Conservation (phyloP, 257 asterid species). For the Striga asiatica region DNA sequence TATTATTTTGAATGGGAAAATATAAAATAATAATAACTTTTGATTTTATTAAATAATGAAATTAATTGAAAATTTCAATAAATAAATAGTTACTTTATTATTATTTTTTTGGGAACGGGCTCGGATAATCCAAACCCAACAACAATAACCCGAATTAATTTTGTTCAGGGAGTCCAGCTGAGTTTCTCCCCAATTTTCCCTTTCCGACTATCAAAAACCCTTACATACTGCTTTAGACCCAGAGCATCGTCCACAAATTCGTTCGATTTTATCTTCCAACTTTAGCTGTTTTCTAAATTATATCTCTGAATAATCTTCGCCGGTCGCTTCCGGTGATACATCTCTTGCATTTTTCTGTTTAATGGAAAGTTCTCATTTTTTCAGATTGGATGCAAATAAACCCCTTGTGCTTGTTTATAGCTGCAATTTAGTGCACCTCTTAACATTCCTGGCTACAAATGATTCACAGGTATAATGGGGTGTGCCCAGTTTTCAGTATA, state of each 20-base stretch:
- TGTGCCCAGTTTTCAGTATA: constrained; percentile 14
- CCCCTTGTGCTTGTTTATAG: constrained; percentile 7
- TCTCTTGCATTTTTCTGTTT: constrained; percentile 11
- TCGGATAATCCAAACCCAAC: neutral
- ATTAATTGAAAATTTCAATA: too few relatives aligned
- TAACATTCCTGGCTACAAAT: constrained; percentile 10
- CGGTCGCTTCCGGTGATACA: constrained; percentile 5
- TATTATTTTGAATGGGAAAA: too few relatives aligned
- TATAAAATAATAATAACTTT: too few relatives aligned
- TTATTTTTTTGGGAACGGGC: neutral
- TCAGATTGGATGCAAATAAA: constrained; percentile 6
- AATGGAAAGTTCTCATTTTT: constrained; percentile 21
- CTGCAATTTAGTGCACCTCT: neutral
- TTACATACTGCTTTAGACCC: constrained; percentile 14
- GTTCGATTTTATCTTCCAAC: neutral
- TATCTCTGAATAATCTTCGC: constrained; percentile 8
- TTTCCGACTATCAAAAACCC: constrained; percentile 7
- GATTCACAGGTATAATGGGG: constrained; percentile 24
- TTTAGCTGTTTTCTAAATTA: neutral
- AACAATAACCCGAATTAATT: neutral
- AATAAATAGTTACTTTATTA: too few relatives aligned
- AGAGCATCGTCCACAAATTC: neutral
- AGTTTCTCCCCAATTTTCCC: neutral
- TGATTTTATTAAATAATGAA: too few relatives aligned
- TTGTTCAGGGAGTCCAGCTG: neutral